Conservation (phyloP, 192 early-diverging fungal genomes). For the Coemansia javaensis region DNA sequence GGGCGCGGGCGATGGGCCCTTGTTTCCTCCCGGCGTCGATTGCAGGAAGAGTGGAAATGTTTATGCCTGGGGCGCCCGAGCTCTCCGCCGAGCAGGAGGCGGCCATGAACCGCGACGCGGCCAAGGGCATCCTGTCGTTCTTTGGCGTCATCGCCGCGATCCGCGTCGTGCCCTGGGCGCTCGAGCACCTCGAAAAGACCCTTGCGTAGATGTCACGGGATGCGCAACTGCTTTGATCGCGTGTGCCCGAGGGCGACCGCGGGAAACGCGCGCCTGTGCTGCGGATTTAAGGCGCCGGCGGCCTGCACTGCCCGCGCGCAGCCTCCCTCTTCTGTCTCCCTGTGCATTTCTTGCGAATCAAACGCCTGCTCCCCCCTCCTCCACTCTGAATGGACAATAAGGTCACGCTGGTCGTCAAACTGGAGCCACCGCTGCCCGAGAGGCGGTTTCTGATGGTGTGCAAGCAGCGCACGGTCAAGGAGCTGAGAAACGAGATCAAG, state of each 20-base stretch:
- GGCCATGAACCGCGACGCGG: conserved; percentile 36
- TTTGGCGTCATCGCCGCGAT: conserved; percentile 38
- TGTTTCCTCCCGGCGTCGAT: too few relatives aligned
- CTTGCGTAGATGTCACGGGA: too few relatives aligned
- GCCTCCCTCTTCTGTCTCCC: too few relatives aligned
- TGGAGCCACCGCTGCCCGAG: conserved; percentile 23
- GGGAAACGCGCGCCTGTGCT: too few relatives aligned
- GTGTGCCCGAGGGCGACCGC: too few relatives aligned
- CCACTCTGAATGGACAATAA: too few relatives aligned
- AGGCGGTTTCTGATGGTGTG: conserved; percentile 32
- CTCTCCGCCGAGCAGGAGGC: conserved; percentile 47
- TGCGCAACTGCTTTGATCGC: not conserved
- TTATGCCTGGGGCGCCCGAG: conserved; percentile 49
- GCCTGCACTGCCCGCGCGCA: too few relatives aligned
- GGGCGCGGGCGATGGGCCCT: too few relatives aligned
- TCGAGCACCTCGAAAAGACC: conserved; percentile 45
- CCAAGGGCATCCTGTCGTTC: conserved; percentile 41
- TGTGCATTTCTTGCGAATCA: too few relatives aligned
- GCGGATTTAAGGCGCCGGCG: too few relatives aligned
- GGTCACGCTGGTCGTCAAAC: conserved; percentile 12
- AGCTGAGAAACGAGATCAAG: conserved; percentile 30
- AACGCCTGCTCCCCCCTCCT: too few relatives aligned
- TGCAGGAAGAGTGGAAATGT: too few relatives aligned
- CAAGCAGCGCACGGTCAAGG: conserved; percentile 23
- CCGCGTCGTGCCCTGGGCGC: conserved; percentile 45